phyloP scores from a whole-genome alignment of 306 rosid species.

The Gastrolobium bilobum region DNA sequence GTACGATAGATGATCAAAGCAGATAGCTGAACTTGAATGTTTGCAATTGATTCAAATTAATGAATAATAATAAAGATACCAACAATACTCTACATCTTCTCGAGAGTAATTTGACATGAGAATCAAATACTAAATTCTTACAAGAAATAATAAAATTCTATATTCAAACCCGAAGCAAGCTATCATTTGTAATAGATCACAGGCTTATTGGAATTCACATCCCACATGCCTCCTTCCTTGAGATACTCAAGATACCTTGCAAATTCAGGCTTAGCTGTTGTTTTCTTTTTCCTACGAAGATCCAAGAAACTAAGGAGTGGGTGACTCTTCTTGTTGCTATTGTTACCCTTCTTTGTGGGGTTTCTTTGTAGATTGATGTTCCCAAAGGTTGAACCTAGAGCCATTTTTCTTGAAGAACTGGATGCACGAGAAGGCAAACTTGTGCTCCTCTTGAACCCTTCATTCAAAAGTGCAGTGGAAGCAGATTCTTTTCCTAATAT shows the following conservation, averaged over 20 bases:
- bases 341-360: conserved; percentile 56
- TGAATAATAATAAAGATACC: neutral
- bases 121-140: conserved; percentile 8
- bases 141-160: neutral
- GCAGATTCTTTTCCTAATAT: conserved; percentile 58
- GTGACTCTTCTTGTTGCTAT: conserved; percentile 52
- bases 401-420: conserved; percentile 35
- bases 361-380: conserved; percentile 51
- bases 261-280: conserved; percentile 75
- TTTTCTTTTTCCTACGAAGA: conserved; percentile 61
- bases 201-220: conserved; percentile 65
- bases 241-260: conserved; percentile 71
- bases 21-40: neutral
- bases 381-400: conserved; percentile 41
- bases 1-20: neutral
- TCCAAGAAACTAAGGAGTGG: conserved; percentile 63
- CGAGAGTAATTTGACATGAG: neutral
- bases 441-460: conserved; percentile 59
- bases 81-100: conserved; percentile 15
- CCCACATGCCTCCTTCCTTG: conserved; percentile 81
- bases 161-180: conserved; percentile 14
- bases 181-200: conserved; percentile 66
- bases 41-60: conserved; percentile 19
- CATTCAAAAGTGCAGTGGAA: conserved; percentile 40
- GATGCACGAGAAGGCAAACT: conserved; percentile 56